Percentiles rank a stretch among this genome's conserved stretches.
These are phyloP conservation scores for Aphanomyces astaci DNA, from an alignment of 352 stramenopile species.

Conservation along the genomic window DNA sequence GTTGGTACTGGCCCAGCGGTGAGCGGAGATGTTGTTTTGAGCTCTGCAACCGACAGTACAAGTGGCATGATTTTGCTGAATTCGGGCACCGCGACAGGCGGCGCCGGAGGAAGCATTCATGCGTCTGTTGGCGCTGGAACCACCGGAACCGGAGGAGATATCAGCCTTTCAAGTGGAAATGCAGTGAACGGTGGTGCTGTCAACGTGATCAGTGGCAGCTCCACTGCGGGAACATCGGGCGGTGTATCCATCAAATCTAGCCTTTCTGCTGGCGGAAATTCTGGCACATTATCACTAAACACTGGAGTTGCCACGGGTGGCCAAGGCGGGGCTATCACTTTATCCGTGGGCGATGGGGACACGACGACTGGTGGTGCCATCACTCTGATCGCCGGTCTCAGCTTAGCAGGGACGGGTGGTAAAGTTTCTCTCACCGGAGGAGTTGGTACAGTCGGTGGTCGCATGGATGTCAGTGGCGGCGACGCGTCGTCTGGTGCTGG, in stretches of 20 bases:
- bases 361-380: not conserved
- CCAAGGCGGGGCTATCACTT: not conserved
- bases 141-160: conserved; percentile 42
- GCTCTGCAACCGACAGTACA: conserved; percentile 38
- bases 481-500: not conserved
- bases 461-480: conserved; percentile 32
- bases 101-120: conserved; percentile 49
- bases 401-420: conserved; percentile 29
- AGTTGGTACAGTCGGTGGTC: conserved; percentile 31
- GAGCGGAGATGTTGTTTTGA: conserved; percentile 38
- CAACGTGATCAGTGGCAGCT: conserved; percentile 6
- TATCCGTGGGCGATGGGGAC: not conserved
- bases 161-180: conserved; percentile 15
- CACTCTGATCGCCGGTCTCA: conserved; percentile 21
- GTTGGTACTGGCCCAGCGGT: conserved; percentile 36
- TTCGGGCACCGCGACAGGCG: conserved; percentile 41
- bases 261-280: not conserved
- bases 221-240: not conserved
- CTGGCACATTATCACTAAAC: not conserved
- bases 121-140: conserved; percentile 49
- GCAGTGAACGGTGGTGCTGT: not conserved
- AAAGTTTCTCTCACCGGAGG: conserved; percentile 24
- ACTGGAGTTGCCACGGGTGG: not conserved
- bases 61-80: conserved; percentile 46
- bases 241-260: not conserved